Percentiles rank a stretch among this genome's conserved stretches.
These are phyloP conservation scores for Ceratocystis variospora DNA, from an alignment of 2,329 filamentous ascomycete genomes.

Conservation along the genomic window DNA sequence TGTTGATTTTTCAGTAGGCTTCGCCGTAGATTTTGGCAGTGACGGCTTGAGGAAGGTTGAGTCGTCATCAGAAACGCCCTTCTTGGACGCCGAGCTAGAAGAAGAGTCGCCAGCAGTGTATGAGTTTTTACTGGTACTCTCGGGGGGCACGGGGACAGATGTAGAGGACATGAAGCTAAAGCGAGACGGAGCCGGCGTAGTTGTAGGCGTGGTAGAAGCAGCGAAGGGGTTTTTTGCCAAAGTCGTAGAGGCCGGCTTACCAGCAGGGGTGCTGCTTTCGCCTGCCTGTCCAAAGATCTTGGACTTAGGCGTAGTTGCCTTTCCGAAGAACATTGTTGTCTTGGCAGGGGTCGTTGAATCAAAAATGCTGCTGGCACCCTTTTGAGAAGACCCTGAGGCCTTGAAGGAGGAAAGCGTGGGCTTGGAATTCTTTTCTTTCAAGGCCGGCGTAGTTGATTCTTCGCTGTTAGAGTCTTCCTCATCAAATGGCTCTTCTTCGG, in stretches of 20 bases:
- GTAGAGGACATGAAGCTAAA: conserved; percentile 29
- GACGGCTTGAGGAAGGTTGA: conserved; percentile 13
- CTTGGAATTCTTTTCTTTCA: conserved; percentile 10
- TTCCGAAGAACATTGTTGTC: conserved; percentile 9
- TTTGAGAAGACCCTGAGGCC: background rate
- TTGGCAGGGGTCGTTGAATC: conserved; percentile 11
- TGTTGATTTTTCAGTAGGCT: conserved; percentile 18
- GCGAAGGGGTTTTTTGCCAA: conserved; percentile 12
- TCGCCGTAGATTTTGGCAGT: conserved; percentile 15
- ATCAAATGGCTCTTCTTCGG: conserved; percentile 1
- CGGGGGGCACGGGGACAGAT: conserved; percentile 37
- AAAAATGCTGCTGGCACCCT: conserved; percentile 7
- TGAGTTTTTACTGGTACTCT: conserved; percentile 39
- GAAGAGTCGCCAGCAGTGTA: conserved; percentile 39
- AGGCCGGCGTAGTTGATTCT: conserved; percentile 25
- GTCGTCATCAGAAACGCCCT: conserved; percentile 17
- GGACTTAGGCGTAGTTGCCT: conserved; percentile 8
- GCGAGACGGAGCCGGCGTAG: conserved; percentile 37
- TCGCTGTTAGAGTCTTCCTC: background rate
- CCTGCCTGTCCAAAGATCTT: conserved; percentile 2
- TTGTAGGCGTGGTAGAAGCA: conserved; percentile 36
- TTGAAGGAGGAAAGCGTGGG: background rate
- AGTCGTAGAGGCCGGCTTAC: background rate
- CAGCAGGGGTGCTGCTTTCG: background rate
- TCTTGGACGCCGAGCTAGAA: conserved; percentile 27